Conservation (phyloP, 352 stramenopile genomes). For the Thraustotheca clavata region DNA sequence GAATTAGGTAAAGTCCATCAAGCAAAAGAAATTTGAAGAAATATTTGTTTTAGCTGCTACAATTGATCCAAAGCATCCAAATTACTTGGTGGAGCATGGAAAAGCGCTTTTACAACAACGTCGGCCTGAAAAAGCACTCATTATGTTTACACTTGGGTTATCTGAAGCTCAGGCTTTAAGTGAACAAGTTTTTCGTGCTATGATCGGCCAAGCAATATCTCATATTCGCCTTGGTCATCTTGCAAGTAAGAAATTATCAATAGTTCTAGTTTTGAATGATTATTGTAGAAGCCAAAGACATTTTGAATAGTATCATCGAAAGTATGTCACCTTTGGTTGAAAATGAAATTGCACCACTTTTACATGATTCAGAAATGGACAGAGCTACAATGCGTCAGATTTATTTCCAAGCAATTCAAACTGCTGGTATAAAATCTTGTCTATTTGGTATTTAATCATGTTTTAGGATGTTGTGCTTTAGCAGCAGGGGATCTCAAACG, state of each 20-base stretch:
- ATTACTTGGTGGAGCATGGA: slow-evolving; percentile 41
- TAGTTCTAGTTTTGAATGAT: neutral
- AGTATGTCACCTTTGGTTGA: slow-evolving; percentile 16
- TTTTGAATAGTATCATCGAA: slow-evolving; percentile 10
- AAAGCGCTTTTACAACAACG: slow-evolving; percentile 42
- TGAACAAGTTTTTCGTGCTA: slow-evolving; percentile 31
- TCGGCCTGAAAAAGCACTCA: slow-evolving; percentile 26
- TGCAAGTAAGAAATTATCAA: neutral
- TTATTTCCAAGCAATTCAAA: slow-evolving; percentile 1
- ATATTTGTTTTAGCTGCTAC: slow-evolving; percentile 13
- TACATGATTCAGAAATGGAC: slow-evolving; percentile 18
- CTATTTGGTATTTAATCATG: slow-evolving; percentile 22
- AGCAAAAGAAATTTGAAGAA: neutral
- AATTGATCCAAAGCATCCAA: slow-evolving; percentile 28
- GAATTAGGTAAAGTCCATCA: slow-evolving; percentile 23
- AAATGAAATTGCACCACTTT: slow-evolving; percentile 6
- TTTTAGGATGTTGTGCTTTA: slow-evolving; percentile 16
- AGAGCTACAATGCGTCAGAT: slow-evolving; percentile 12
- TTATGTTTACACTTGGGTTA: slow-evolving; percentile 38
- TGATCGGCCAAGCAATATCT: slow-evolving; percentile 38
- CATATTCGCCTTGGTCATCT: slow-evolving; percentile 33
- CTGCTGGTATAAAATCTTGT: slow-evolving; percentile 22
- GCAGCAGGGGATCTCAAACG: slow-evolving; percentile 41
- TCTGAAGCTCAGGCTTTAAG: slow-evolving; percentile 23
- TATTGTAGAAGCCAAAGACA: slow-evolving; percentile 25